phyloP scores from a whole-genome alignment of 306 rosid species.

The Cicer yamashitae region DNA sequence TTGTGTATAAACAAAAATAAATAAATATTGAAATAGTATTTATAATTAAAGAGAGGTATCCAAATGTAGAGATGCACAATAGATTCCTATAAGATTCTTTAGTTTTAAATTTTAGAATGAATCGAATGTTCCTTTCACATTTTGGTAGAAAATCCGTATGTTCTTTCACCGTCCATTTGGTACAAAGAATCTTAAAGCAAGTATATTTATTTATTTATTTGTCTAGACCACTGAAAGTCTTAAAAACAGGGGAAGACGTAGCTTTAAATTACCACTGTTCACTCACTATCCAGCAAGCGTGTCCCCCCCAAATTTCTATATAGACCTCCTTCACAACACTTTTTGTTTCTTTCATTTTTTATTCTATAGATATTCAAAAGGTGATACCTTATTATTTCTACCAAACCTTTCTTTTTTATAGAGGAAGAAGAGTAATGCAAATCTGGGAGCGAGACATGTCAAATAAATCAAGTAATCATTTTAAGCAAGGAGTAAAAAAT shows the following conservation, averaged over 20 bases:
- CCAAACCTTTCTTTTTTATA: too few species aligned
- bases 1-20: too few species aligned
- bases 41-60: too few species aligned
- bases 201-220: background rate
- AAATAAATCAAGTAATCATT: conserved; percentile 33
- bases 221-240: conserved; percentile 35
- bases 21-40: too few species aligned
- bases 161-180: conserved; percentile 59
- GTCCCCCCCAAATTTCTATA: conserved; percentile 40
- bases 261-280: conserved; percentile 48
- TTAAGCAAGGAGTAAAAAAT: conserved; percentile 38
- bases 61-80: too few species aligned
- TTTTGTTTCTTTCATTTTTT: too few species aligned
- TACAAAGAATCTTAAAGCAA: conserved; percentile 42
- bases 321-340: background rate
- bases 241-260: conserved; percentile 25
- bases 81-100: background rate
- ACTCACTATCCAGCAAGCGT: conserved; percentile 41
- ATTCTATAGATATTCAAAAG: too few species aligned
- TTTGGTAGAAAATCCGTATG: background rate
- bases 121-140: conserved; percentile 30
- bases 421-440: background rate
- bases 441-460: conserved; percentile 9
- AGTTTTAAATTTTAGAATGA: conserved; percentile 9
- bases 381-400: too few species aligned